Evolutionary conservation across 306 rosid species (phyloP).

Genomic region (Cicer cuneatum): DNA sequence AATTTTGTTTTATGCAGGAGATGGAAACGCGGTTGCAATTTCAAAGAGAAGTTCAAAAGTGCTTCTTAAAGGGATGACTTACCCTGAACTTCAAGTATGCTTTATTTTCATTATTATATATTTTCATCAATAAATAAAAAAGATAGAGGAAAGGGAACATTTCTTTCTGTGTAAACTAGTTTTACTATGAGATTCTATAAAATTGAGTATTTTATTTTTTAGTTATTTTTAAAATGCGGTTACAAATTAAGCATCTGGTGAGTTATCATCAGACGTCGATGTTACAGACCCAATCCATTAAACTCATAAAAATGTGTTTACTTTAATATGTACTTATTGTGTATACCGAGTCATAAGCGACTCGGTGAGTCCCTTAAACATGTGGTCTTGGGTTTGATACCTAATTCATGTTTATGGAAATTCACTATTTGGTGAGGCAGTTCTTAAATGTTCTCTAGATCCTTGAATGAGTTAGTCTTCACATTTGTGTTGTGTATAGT

Average conservation of each 20-base stretch:
- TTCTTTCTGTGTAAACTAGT: too few relatives aligned
- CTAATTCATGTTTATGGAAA: neutral
- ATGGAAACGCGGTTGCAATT: conserved; percentile 29
- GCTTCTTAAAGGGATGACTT: conserved; percentile 82
- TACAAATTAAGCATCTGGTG: too few relatives aligned
- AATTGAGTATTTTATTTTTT: too few relatives aligned
- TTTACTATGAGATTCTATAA: too few relatives aligned
- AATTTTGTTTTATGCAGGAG: conserved; percentile 39
- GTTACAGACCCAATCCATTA: too few relatives aligned
- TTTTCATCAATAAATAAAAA: too few relatives aligned
- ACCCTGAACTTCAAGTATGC: conserved; percentile 74
- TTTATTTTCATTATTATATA: neutral
- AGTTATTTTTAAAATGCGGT: too few relatives aligned
- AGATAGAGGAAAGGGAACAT: too few relatives aligned
- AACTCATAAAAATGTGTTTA: too few relatives aligned
- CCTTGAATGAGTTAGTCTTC: neutral
- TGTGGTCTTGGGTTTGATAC: neutral
- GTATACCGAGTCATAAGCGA: neutral
- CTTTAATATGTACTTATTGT: neutral
- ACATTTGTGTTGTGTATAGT: neutral
- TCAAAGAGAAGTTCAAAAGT: conserved; percentile 51
- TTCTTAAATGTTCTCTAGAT: neutral
- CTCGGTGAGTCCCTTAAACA: neutral
- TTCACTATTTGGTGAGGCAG: neutral
- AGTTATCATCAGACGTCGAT: too few relatives aligned